Evolutionary conservation across 331 rosid genomes (phyloP).

Genomic region (Stylosanthes scabra): DNA sequence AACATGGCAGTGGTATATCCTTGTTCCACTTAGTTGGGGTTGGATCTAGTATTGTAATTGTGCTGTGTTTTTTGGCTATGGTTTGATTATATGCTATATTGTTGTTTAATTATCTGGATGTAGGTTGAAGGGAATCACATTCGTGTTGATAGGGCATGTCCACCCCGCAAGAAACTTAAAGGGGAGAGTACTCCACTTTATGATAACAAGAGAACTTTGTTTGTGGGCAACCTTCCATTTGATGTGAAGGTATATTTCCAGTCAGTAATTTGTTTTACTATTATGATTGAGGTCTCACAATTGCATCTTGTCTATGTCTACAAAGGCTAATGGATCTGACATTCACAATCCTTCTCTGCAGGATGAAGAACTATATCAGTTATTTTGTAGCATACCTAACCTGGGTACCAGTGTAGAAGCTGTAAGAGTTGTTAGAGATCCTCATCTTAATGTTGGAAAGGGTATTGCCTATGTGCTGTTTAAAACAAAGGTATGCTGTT

Average conservation of each 20-base stretch:
- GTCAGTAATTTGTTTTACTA: background rate
- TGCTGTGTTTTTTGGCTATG: slow-evolving; percentile 1
- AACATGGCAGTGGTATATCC: slow-evolving; percentile 84
- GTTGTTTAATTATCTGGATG: slow-evolving; percentile 29
- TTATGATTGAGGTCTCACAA: background rate
- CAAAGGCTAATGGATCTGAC: slow-evolving; percentile 9
- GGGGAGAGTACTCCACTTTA: slow-evolving; percentile 67
- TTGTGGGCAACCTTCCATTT: slow-evolving; percentile 96
- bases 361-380: slow-evolving; percentile 93
- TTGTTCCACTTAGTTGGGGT: slow-evolving; percentile 8
- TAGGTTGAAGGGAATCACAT: slow-evolving; percentile 91
- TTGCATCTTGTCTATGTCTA: background rate
- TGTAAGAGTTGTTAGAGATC: slow-evolving; percentile 86
- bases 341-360: slow-evolving; percentile 42
- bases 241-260: slow-evolving; percentile 78
- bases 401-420: slow-evolving; percentile 74
- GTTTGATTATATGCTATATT: background rate
- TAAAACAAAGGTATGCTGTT: slow-evolving; percentile 75
- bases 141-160: slow-evolving; percentile 98
- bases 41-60: slow-evolving; percentile 17
- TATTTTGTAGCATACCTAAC: slow-evolving; percentile 71
- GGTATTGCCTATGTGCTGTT: slow-evolving; percentile 90
- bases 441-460: slow-evolving; percentile 83
- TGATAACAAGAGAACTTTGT: slow-evolving; percentile 87
- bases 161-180: slow-evolving; percentile 91